Conservation (phyloP, 352 stramenopile genomes). For the Globisporangium recalcitrans region DNA sequence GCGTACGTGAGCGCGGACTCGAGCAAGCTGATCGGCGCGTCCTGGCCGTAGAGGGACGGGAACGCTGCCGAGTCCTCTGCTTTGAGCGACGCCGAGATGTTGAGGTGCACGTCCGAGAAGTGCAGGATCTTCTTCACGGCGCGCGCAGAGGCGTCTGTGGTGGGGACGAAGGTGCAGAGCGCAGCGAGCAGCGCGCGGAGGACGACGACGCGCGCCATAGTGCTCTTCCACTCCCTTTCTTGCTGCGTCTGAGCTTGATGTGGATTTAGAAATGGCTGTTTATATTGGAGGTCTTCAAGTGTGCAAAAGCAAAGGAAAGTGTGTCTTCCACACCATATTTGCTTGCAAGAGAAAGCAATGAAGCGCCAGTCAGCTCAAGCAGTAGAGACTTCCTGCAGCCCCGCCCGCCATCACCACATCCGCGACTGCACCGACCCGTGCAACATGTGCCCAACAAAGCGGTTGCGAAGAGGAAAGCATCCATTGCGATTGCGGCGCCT, state of each 20-base stretch:
- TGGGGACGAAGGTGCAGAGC: background rate
- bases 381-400: no score
- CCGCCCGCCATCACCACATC: no score
- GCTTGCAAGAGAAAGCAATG: no score
- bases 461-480: no score
- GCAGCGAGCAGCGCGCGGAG: background rate
- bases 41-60: slow-evolving; percentile 43
- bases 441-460: no score
- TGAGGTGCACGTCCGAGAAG: slow-evolving; percentile 85
- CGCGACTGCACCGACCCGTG: no score
- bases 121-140: slow-evolving; percentile 56
- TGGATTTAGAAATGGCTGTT: background rate
- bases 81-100: slow-evolving; percentile 51
- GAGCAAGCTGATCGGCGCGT: slow-evolving; percentile 53
- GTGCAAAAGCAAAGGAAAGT: no score
- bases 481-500: no score
- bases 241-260: background rate
- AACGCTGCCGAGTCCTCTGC: slow-evolving; percentile 28
- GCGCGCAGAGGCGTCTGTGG: background rate
- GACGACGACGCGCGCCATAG: background rate
- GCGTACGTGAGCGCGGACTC: slow-evolving; percentile 68
- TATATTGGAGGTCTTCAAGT: no score
- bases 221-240: background rate
- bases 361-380: no score
- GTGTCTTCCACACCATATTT: no score